A percentile compares a stretch with the other conserved stretches of the same genome.
Evolutionary conservation across 768 basidiomycete species (phyloP).

Genomic region (Punctularia strigosozonata): DNA sequence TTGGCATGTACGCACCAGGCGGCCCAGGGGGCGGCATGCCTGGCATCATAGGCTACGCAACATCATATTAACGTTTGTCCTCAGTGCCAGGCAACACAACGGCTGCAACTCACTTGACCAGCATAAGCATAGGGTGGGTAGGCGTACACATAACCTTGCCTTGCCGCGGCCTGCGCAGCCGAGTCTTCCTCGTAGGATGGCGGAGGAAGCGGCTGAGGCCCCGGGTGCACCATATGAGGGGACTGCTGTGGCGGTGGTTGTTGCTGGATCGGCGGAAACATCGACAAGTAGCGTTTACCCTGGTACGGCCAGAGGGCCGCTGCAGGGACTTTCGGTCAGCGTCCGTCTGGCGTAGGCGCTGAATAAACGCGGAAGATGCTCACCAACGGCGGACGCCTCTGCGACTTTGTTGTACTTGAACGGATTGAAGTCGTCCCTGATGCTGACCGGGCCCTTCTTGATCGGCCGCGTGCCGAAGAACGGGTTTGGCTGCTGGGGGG

Average conservation of each 20-base stretch:
- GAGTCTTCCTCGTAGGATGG: conserved; percentile 74
- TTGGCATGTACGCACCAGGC: conserved; percentile 68
- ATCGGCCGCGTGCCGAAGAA: conserved; percentile 80
- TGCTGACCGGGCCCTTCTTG: conserved; percentile 71
- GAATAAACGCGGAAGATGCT: conserved; percentile 19
- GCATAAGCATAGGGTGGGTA: conserved; percentile 73
- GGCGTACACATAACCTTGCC: conserved; percentile 53
- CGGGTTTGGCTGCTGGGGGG: conserved; percentile 68
- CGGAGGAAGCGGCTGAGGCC: conserved; percentile 58
- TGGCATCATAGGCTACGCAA: conserved; percentile 65
- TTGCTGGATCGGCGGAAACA: conserved; percentile 58
- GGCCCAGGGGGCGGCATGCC: conserved; percentile 84
- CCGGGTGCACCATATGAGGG: conserved; percentile 54
- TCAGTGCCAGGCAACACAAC: conserved; percentile 1
- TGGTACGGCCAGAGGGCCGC: conserved; percentile 79
- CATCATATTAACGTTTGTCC: conserved; percentile 3
- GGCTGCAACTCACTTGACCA: conserved; percentile 44
- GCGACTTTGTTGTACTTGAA: conserved; percentile 81
- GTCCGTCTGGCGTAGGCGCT: too few species aligned
- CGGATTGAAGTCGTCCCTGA: conserved; percentile 97
- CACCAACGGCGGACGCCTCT: conserved; percentile 65
- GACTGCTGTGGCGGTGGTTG: conserved; percentile 56
- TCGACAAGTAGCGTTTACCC: conserved; percentile 73
- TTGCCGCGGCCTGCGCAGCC: conserved; percentile 33
- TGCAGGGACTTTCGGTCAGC: too few species aligned